These are phyloP conservation scores for Spongospora subterranea DNA, from an alignment of 208 protist species.

Conservation along the genomic window DNA sequence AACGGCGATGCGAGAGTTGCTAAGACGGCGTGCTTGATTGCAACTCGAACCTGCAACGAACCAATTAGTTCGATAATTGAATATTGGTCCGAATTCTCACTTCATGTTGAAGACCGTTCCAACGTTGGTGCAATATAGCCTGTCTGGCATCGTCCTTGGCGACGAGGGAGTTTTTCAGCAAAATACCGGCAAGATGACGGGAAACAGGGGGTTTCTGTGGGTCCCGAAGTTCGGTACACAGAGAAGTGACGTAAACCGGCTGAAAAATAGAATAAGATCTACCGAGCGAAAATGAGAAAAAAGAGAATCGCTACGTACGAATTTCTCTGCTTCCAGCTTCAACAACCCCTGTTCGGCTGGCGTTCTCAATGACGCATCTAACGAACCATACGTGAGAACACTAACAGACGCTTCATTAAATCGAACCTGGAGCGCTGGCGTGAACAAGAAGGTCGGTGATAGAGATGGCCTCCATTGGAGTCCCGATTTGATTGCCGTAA, in stretches of 20 bases:
- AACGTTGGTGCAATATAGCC: neutral
- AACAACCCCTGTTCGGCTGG: conserved; percentile 14
- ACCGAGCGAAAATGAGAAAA: neutral
- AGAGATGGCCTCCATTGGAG: conserved; percentile 43
- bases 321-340: conserved; percentile 36
- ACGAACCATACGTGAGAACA: neutral
- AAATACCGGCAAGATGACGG: conserved; percentile 86
- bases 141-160: conserved; percentile 72
- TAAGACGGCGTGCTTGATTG: conserved; percentile 73
- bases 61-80: no score
- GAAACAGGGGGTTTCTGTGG: conserved; percentile 81
- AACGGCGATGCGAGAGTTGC: conserved; percentile 79
- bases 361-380: neutral
- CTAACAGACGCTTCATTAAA: neutral
- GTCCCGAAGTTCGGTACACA: conserved; percentile 87
- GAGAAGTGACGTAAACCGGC: conserved; percentile 81
- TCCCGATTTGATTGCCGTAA: no score
- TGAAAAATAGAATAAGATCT: conserved; percentile 13
- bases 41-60: conserved; percentile 7
- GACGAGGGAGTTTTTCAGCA: conserved; percentile 92
- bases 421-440: conserved; percentile 6
- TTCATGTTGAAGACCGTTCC: conserved; percentile 4
- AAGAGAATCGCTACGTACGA: neutral
- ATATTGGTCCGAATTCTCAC: neutral
- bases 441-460: conserved; percentile 18